Conservation (phyloP, 495 filamentous ascomycete species). For the Rusavskia elegans region DNA sequence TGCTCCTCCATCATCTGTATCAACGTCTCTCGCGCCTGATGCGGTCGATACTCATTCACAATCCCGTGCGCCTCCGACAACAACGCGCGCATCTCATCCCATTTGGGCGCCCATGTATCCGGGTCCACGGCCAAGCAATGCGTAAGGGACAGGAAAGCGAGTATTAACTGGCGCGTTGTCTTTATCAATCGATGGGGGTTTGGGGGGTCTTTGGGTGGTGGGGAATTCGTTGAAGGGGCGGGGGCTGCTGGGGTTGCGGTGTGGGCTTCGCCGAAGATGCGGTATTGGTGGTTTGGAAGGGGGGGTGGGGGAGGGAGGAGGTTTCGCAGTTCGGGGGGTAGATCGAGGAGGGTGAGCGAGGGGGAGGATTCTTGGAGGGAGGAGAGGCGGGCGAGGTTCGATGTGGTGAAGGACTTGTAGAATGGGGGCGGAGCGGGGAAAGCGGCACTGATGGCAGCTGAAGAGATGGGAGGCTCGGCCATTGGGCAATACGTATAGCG, state of each 20-base stretch:
- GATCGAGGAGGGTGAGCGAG: conserved; percentile 29
- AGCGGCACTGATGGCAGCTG: conserved; percentile 30
- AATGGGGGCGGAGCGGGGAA: conserved; percentile 81
- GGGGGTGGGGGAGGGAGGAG: conserved; percentile 72
- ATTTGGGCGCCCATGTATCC: conserved; percentile 42
- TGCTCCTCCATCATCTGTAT: conserved; percentile 88
- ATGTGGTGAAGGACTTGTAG: conserved; percentile 73
- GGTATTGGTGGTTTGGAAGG: conserved; percentile 53
- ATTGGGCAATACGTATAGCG: conserved; percentile 14
- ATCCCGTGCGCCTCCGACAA: conserved; percentile 82
- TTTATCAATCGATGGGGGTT: conserved; percentile 52
- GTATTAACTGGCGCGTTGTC: conserved; percentile 62
- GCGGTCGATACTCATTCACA: conserved; percentile 87
- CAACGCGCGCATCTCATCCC: conserved; percentile 58
- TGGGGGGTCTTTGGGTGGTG: conserved; percentile 36
- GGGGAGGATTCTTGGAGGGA: not conserved
- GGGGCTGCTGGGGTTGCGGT: conserved; percentile 15
- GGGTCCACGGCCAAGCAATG: conserved; percentile 52
- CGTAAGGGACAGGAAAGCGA: conserved; percentile 72
- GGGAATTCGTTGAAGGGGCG: conserved; percentile 36
- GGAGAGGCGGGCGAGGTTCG: conserved; percentile 44
- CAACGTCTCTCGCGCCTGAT: conserved; percentile 83
- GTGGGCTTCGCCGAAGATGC: conserved; percentile 54
- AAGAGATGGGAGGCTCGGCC: conserved; percentile 33
- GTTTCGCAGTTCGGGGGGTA: conserved; percentile 60